Evolutionary conservation across 345 rosid genomes (phyloP).

Genomic region (Leavenworthia alabamica): DNA sequence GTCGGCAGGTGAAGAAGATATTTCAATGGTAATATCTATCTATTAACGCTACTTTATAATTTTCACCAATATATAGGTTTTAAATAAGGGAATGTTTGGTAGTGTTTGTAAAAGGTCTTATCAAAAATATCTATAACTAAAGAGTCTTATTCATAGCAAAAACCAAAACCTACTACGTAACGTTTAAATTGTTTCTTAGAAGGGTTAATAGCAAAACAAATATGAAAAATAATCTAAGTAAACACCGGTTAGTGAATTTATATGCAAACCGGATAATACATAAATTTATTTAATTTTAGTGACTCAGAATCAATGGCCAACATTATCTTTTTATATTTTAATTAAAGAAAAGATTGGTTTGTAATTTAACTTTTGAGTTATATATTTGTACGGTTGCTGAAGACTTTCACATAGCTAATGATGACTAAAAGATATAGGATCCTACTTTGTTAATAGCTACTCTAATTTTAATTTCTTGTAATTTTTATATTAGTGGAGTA

Average conservation of each 20-base stretch:
- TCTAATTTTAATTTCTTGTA: not conserved
- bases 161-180: slow-evolving; percentile 1
- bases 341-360: slow-evolving; percentile 18
- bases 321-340: slow-evolving; percentile 21
- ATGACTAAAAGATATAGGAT: slow-evolving; percentile 30
- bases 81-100: not conserved
- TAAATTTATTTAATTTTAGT: slow-evolving; percentile 1
- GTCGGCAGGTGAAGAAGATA: not conserved
- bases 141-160: not conserved
- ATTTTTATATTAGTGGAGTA: slow-evolving; percentile 29
- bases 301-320: slow-evolving; percentile 20
- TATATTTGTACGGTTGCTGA: slow-evolving; percentile 17
- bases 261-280: slow-evolving; percentile 25
- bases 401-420: slow-evolving; percentile 27
- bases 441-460: slow-evolving; percentile 22
- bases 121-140: not conserved
- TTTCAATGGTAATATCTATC: not conserved
- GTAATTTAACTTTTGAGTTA: slow-evolving; percentile 17
- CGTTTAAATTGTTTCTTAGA: not conserved
- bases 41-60: not conserved
- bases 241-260: slow-evolving; percentile 26
- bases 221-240: not conserved
- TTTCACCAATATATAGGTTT: not conserved
- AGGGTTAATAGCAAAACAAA: not conserved
- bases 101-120: not conserved